These are phyloP conservation scores for Yueomyces sp. DNA, from an alignment of 805 yeast genomes.

Conservation along the genomic window DNA sequence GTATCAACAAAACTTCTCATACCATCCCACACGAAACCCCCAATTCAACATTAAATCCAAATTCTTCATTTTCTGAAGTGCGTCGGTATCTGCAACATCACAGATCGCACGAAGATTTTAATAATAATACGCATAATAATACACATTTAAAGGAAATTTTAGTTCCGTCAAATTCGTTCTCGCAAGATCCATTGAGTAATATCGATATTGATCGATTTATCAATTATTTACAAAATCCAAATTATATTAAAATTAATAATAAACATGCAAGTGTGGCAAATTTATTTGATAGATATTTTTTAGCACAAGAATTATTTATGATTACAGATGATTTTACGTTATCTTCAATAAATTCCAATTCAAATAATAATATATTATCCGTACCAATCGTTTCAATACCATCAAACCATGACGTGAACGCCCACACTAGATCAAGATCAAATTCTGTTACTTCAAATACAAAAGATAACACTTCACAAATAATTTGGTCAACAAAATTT, in stretches of 20 bases:
- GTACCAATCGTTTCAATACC: not conserved
- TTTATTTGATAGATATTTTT: slow-evolving; percentile 37
- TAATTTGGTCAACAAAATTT: slow-evolving; percentile 66
- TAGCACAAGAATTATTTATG: slow-evolving; percentile 46
- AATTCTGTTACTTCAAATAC: not conserved
- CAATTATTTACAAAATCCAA: slow-evolving; percentile 37
- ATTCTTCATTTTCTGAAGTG: not conserved
- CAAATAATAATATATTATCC: not conserved
- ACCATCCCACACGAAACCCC: too few relatives aligned
- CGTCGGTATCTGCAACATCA: not conserved
- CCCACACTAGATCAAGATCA: not conserved
- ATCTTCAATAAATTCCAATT: not conserved
- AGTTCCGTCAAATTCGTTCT: too few relatives aligned
- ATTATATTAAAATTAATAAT: slow-evolving; percentile 34
- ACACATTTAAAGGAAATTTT: too few relatives aligned
- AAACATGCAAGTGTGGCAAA: slow-evolving; percentile 34
- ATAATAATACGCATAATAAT: too few relatives aligned
- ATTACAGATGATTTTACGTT: not conserved
- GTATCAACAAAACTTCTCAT: too few relatives aligned
- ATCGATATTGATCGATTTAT: slow-evolving; percentile 27
- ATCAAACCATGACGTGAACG: not conserved
- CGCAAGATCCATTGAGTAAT: slow-evolving; percentile 1
- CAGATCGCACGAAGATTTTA: too few relatives aligned
- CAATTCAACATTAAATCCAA: too few relatives aligned
- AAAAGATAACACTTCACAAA: slow-evolving; percentile 14